Base-by-base conservation (phyloP, 768 basidiomycete genomes). In the Auriscalpium vulgare region DNA sequence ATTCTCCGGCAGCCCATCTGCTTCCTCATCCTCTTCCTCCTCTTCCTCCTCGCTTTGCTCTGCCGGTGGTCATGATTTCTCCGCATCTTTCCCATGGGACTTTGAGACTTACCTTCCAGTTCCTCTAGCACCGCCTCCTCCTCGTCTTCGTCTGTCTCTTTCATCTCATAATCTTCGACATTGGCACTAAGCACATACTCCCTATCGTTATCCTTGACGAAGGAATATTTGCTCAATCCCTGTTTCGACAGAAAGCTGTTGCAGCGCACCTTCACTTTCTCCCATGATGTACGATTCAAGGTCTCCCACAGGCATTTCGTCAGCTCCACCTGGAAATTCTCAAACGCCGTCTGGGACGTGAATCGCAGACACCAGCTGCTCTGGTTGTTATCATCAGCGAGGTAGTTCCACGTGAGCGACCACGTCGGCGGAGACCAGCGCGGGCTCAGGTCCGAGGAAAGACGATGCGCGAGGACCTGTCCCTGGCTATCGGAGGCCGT, bases 331-430 rank as follows among this genome's bases (percentile, higher is more conserved):
- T 84, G 76, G 69, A 91, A 87, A 6, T 62, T 66, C 17, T 74
- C 68, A 63, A 86, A 95, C 10, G 74, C 75, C 21, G 83, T 82
- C 53, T 74, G 62, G 14, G 72, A 69, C 3, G 66, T 60, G 64
- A 97, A 94, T 56, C 83, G 78, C 59, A 97, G 78, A 21, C 91
- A 83, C 92, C 94, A 98, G 54, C 91, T 89, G 62, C 77, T 81
- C 59, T 82, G 78, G 21, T 70, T 70, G 34, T 77, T 76, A 35
- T 74, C 69, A n/a, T 76, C 77, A 43, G 75, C 75, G 44, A 79
- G 66, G 67, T 91, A 77, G 61, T 94, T 95, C 90, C 97, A 98
- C 35, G 94, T 95, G 63, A 97, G 78, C 4, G 94, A 88, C 48
- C 69, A 67, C 67, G 83, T 78, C 56, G 78, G 79, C 36, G 69